These are phyloP conservation scores for Fagopyrum tataricum DNA, from an alignment of 148 eudicot genomes.

Conservation along the genomic window DNA sequence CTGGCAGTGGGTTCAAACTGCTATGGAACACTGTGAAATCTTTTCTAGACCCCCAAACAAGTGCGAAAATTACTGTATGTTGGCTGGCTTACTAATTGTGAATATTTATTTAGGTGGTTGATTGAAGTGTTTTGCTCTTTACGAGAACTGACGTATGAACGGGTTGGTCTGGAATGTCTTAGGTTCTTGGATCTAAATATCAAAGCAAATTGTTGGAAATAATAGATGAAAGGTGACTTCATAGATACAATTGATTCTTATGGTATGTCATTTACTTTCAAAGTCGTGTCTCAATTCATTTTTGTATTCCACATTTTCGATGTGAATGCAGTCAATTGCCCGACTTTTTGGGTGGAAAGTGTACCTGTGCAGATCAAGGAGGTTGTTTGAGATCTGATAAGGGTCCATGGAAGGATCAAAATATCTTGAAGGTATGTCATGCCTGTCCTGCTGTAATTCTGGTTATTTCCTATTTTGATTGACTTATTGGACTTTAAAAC, in stretches of 20 bases:
- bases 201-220: constrained; percentile 76
- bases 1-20: constrained; percentile 72
- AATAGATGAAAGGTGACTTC: constrained; percentile 54
- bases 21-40: constrained; percentile 62
- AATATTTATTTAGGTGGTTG: background rate
- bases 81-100: constrained; percentile 4
- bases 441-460: background rate
- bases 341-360: constrained; percentile 71
- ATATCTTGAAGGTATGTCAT: constrained; percentile 43
- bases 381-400: constrained; percentile 75
- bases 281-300: background rate
- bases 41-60: constrained; percentile 72
- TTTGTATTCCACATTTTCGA: constrained; percentile 7
- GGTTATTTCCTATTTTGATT: background rate
- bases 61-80: constrained; percentile 76
- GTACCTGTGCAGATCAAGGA: constrained; percentile 65
- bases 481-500: background rate
- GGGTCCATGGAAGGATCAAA: constrained; percentile 87
- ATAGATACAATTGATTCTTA: background rate
- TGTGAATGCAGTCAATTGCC: constrained; percentile 63
- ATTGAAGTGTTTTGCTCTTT: background rate
- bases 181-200: constrained; percentile 79
- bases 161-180: constrained; percentile 6
- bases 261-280: background rate
- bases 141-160: background rate